Conservation (phyloP, 1,139 yeast species). For the Magnusiomyces ingens region DNA sequence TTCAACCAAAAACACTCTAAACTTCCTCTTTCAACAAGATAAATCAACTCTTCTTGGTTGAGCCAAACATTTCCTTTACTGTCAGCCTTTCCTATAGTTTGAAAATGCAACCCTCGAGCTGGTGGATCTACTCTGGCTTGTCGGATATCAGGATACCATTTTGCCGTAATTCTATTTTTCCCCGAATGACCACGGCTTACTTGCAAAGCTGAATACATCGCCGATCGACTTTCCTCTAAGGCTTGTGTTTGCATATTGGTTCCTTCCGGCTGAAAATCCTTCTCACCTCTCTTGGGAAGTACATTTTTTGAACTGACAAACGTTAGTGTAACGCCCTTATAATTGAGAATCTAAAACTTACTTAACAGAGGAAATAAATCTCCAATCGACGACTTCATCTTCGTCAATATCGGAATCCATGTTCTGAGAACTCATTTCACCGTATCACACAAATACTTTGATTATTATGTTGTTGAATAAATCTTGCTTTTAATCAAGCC, state of each 20-base stretch:
- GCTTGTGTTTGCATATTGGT: slow-evolving; percentile 50
- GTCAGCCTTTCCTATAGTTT: slow-evolving; percentile 62
- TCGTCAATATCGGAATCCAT: neutral
- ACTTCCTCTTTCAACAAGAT: slow-evolving; percentile 78
- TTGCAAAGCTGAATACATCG: slow-evolving; percentile 66
- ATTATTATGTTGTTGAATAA: too few relatives aligned
- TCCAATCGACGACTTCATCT: slow-evolving; percentile 6
- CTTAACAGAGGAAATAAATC: slow-evolving; percentile 1
- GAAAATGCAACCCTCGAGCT: slow-evolving; percentile 68
- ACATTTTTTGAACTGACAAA: slow-evolving; percentile 26
- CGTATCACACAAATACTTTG: too few relatives aligned
- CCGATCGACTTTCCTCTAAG: slow-evolving; percentile 50
- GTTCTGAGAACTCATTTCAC: too few relatives aligned
- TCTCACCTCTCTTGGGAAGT: slow-evolving; percentile 69
- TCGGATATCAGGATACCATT: slow-evolving; percentile 41
- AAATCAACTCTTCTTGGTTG: slow-evolving; percentile 61
- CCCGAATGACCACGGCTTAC: slow-evolving; percentile 52
- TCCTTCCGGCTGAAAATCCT: slow-evolving; percentile 83
- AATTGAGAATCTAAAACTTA: neutral
- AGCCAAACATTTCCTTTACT: slow-evolving; percentile 45
- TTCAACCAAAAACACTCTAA: slow-evolving; percentile 44
- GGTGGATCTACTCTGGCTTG: slow-evolving; percentile 43
- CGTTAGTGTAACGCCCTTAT: slow-evolving; percentile 10
- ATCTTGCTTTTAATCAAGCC: too few relatives aligned
- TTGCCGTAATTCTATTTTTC: slow-evolving; percentile 34